phyloP scores from a whole-genome alignment of 2,329 filamentous ascomycete species.

The Biscogniauxia marginata region DNA sequence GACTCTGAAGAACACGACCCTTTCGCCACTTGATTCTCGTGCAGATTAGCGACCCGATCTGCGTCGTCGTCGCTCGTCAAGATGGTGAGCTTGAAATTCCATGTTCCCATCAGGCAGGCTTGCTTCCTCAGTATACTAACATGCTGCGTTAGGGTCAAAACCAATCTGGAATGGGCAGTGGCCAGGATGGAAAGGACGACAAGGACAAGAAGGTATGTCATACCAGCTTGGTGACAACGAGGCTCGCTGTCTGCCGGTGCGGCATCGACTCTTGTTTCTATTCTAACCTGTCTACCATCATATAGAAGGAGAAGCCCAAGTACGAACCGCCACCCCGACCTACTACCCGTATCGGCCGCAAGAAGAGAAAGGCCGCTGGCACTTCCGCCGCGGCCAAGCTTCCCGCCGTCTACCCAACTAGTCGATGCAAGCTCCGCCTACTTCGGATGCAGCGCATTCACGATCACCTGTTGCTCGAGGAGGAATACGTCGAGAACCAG shows the following conservation, averaged over 20 bases:
- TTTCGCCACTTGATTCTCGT: background rate
- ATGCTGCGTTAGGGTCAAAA: conserved; percentile 65
- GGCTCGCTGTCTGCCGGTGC: background rate
- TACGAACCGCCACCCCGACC: conserved; percentile 97
- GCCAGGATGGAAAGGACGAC: conserved; percentile 74
- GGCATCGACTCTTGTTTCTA: background rate
- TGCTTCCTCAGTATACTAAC: conserved; percentile 10
- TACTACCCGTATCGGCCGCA: conserved; percentile 93
- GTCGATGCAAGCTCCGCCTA: conserved; percentile 94
- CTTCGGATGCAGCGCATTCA: conserved; percentile 98
- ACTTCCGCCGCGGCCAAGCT: conserved; percentile 95
- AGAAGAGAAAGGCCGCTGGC: conserved; percentile 95
- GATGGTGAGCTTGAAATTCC: conserved; percentile 23
- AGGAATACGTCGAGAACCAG: conserved; percentile 99
- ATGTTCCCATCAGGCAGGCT: background rate
- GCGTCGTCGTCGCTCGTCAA: conserved; percentile 17
- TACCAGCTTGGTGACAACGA: background rate
- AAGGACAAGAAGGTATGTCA: conserved; percentile 86
- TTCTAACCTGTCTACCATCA: conserved; percentile 5
- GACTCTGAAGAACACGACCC: background rate
- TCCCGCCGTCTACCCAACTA: conserved; percentile 89
- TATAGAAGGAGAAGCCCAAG: conserved; percentile 98
- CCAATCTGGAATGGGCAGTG: conserved; percentile 82
- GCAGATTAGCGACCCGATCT: conserved; percentile 9
- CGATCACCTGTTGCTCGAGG: conserved; percentile 93